phyloP scores from a whole-genome alignment of 768 basidiomycete genomes.

The Pleurotus tuber-regium region DNA sequence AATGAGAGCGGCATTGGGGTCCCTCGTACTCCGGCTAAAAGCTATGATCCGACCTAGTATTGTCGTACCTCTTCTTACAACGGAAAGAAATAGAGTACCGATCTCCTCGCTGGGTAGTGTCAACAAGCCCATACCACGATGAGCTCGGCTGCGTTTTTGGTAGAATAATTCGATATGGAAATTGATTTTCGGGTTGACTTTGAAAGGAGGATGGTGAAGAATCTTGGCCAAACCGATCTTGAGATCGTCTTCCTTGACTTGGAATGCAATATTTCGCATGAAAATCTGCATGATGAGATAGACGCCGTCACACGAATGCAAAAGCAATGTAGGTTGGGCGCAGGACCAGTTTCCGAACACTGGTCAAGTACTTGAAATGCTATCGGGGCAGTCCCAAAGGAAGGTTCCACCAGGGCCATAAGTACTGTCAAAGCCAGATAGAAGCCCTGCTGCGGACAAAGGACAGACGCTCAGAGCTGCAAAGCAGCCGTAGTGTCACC shows the following conservation, averaged over 20 bases:
- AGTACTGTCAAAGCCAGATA: no score
- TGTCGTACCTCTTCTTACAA: not conserved
- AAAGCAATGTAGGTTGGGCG: not conserved
- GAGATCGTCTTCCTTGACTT: slow-evolving; percentile 5
- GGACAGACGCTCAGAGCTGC: no score
- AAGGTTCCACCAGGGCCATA: no score
- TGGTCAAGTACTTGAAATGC: no score
- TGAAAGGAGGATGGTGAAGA: slow-evolving; percentile 7
- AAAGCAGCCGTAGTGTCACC: no score
- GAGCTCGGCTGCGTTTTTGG: not conserved
- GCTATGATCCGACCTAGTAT: not conserved
- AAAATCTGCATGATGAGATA: slow-evolving; percentile 1
- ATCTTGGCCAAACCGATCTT: slow-evolving; percentile 2
- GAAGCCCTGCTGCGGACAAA: not conserved
- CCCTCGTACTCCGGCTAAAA: not conserved
- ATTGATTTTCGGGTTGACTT: not conserved
- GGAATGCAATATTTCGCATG: not conserved
- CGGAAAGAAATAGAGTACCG: not conserved
- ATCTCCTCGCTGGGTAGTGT: not conserved
- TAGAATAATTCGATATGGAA: slow-evolving; percentile 1
- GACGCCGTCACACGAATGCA: not conserved
- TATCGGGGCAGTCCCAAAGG: no score
- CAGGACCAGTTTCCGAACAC: no score
- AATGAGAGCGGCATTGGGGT: slow-evolving; percentile 1
- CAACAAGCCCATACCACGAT: slow-evolving; percentile 1